Evolutionary conservation across 2,329 filamentous ascomycete genomes (phyloP), one percentile per base, ranked within the genome.

Genomic region (Diplodia scrobiculata): DNA sequence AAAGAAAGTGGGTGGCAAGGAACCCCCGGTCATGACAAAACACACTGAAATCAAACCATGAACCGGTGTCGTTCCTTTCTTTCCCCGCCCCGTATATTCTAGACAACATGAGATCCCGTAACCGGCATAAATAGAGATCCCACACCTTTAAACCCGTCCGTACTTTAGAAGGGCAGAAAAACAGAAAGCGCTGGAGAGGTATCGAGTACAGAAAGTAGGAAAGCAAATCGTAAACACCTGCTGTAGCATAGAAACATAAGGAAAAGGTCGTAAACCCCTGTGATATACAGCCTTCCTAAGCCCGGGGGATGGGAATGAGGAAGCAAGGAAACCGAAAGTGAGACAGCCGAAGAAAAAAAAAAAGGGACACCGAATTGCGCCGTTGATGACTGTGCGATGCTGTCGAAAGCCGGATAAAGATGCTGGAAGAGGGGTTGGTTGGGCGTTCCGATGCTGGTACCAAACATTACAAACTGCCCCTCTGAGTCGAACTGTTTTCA

Each of bases 161-260:
- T 36, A 27, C 14, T 50, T 45, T 62, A 62, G 58, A 62, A 62
- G n/a, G 41, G 27, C 58, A 19, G 45, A 47, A 62, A 62, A 63
- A 27, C n/a, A 62, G 48, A 63, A 63, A 60, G 21, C 60, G 60
- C 60, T 63, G 34, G 34, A 50, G 60, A 63, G 60, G 60, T 63
- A 63, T 63, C 60, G 36, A 63, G 60, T 63, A 63, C 60, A 63
- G 60, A 45, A 63, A 53, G 48, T 45, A 63, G 14, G 25, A 45
- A 63, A 63, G 27, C 47, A 52, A 63, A 52, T 52, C 47, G n/a
- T 63, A 63, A 63, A 45, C 58, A 62, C 48, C 29, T 38, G 58
- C 27, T 62, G 58, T 32, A 36, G 41, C 58, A 32, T 62, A 50
- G 64, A 47, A 59, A 66, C 47, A 66, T 59, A 66, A 59, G 27